Base-by-base conservation (phyloP, 768 basidiomycete species). In the Grammothele lineata region DNA sequence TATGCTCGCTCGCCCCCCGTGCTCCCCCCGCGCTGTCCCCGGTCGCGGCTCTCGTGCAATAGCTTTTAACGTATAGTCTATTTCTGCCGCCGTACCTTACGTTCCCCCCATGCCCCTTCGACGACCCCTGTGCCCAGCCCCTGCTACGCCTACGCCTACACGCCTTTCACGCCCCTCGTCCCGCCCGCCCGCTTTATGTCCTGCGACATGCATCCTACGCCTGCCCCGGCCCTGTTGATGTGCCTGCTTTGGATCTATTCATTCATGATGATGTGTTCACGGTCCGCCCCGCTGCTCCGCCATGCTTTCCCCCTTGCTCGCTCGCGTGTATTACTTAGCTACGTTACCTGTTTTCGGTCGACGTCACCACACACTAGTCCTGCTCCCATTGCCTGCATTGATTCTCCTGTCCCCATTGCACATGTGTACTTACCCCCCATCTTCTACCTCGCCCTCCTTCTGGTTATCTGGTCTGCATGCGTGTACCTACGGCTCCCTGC, bases 61-160 rank as follows among this genome's bases (percentile, higher is more conserved):
- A 47, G 22, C 41, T 37, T 44, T 45, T 51, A 51, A 51, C 50
- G 45, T 51, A 51, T 51, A 47, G 50, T 37, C 40, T 51, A 51
- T 43, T 47, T n/a, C n/a, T n/a, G n/a, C 39, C 26, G 26, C 40
- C 26, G 26, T 15, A n/a, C 15, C n/a, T n/a, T 15, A 23, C 12
- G 37, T 27, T 23, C 14, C 7, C 27, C 8, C 27, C 27, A 7
- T 14, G 27, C 14, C 8, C 14, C 14, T 30, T 30, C 14, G 27
- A 30, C 27, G 27, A 30, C 26, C 40, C 40, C 26, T 14, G 27
- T 24, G 23, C 39, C 24, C 39, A 8, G 39, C 19, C 22, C 19
- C 26, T 15, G 14, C 22, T 39, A 39, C 37, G 8, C 37, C 15
- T 26, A 24, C 19, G 27, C 21, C 37, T 22, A 40, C 21, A 43